A percentile compares a stretch with the other conserved stretches of the same genome.
Conservation (phyloP, 2,329 filamentous ascomycete species). For the Thielaviopsis euricoi region DNA sequence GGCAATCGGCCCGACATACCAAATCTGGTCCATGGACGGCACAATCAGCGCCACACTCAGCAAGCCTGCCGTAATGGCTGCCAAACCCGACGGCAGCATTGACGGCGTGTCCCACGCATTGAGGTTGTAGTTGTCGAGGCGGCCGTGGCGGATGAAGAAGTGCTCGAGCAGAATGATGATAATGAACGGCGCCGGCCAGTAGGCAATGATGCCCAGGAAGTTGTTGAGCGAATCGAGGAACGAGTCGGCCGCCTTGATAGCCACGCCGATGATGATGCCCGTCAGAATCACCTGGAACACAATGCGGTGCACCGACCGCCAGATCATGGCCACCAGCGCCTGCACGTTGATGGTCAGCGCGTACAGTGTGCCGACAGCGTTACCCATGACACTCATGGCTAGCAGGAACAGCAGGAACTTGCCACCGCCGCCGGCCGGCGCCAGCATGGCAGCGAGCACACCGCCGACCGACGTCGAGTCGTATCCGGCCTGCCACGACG, state of each 20-base stretch:
- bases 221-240: conserved; percentile 27
- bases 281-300: conserved; percentile 24
- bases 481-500: conserved; percentile 14
- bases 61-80: conserved; percentile 26
- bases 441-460: conserved; percentile 15
- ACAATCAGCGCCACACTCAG: conserved; percentile 29
- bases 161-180: conserved; percentile 26
- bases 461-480: conserved; percentile 14
- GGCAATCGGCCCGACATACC: conserved; percentile 40
- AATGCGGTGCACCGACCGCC: conserved; percentile 24
- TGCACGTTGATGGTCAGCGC: conserved; percentile 24
- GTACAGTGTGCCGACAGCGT: conserved; percentile 23
- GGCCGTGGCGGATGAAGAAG: conserved; percentile 24
- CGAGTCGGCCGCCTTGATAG: conserved; percentile 23
- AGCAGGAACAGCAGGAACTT: conserved; percentile 23
- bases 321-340: conserved; percentile 21
- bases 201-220: conserved; percentile 28
- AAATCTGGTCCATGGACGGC: conserved; percentile 38
- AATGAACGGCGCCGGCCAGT: conserved; percentile 28
- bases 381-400: conserved; percentile 23
- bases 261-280: conserved; percentile 24
- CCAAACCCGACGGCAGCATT: conserved; percentile 25
- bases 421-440: conserved; percentile 15
- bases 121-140: conserved; percentile 25
- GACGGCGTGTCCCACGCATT: conserved; percentile 28